phyloP scores from a whole-genome alignment of 208 protist species.

The Leishmania arabica region DNA sequence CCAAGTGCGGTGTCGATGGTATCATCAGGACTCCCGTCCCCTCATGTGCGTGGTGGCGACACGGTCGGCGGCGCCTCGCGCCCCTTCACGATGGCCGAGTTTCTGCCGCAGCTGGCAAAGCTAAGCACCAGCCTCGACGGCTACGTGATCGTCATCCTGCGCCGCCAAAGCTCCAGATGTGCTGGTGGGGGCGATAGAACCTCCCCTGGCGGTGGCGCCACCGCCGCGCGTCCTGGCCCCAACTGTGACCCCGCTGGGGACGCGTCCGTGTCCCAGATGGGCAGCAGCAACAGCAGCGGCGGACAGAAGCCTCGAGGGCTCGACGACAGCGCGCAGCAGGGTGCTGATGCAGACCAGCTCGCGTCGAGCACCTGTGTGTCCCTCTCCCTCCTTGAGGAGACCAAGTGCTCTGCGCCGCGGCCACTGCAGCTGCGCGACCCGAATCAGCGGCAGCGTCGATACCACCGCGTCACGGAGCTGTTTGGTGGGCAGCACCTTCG shows the following conservation, averaged over 20 bases:
- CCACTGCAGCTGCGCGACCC: not conserved
- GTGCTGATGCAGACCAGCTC: not conserved
- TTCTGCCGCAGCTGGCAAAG: conserved; percentile 29
- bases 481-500: conserved; percentile 31
- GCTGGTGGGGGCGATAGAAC: not conserved
- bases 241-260: not conserved
- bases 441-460: conserved; percentile 1
- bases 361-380: not conserved
- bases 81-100: conserved; percentile 16
- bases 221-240: not conserved
- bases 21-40: not conserved
- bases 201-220: not conserved
- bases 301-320: not conserved
- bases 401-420: not conserved
- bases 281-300: conserved; percentile 5
- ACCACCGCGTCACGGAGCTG: conserved; percentile 14
- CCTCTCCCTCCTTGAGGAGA: not conserved
- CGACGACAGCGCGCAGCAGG: not conserved
- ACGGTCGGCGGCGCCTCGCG: conserved; percentile 2
- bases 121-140: conserved; percentile 35
- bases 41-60: not conserved
- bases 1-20: not conserved
- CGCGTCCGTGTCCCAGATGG: not conserved
- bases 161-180: not conserved
- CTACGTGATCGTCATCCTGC: conserved; percentile 33